These are phyloP conservation scores for Xylariaceae sp. DNA, from an alignment of 2,329 filamentous ascomycete species.

Conservation along the genomic window DNA sequence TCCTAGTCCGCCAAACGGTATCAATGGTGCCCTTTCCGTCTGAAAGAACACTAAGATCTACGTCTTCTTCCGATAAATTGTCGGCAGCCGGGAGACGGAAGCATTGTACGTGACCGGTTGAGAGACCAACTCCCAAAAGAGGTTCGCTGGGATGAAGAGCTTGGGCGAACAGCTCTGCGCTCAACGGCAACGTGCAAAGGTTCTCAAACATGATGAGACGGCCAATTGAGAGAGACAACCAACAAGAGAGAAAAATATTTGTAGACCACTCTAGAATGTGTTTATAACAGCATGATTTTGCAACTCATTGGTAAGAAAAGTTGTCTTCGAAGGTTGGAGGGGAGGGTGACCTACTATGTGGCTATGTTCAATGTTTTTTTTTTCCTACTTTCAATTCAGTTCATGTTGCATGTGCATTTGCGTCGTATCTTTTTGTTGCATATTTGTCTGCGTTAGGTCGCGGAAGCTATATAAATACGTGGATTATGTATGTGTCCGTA, in stretches of 20 bases:
- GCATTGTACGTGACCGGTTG: slow-evolving; percentile 83
- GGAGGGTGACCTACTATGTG: too few relatives aligned
- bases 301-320: not conserved
- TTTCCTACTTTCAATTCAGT: too few relatives aligned
- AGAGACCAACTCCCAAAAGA: slow-evolving; percentile 83
- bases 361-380: not conserved
- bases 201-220: slow-evolving; percentile 78
- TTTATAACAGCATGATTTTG: slow-evolving; percentile 3
- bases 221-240: not conserved
- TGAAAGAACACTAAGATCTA: slow-evolving; percentile 56
- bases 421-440: too few relatives aligned
- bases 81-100: slow-evolving; percentile 70
- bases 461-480: not conserved
- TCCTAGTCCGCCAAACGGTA: slow-evolving; percentile 81
- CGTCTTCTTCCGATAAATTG: slow-evolving; percentile 58
- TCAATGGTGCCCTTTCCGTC: slow-evolving; percentile 78
- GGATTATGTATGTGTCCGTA: too few relatives aligned
- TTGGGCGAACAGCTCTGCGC: slow-evolving; percentile 86
- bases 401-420: not conserved
- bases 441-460: too few relatives aligned
- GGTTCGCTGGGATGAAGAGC: slow-evolving; percentile 84
- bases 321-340: not conserved
- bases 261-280: not conserved
- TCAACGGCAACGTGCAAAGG: slow-evolving; percentile 85
- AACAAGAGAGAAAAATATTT: not conserved